These are phyloP conservation scores for Bryoglossum gracile DNA, from an alignment of 495 filamentous ascomycete species.

Conservation along the genomic window DNA sequence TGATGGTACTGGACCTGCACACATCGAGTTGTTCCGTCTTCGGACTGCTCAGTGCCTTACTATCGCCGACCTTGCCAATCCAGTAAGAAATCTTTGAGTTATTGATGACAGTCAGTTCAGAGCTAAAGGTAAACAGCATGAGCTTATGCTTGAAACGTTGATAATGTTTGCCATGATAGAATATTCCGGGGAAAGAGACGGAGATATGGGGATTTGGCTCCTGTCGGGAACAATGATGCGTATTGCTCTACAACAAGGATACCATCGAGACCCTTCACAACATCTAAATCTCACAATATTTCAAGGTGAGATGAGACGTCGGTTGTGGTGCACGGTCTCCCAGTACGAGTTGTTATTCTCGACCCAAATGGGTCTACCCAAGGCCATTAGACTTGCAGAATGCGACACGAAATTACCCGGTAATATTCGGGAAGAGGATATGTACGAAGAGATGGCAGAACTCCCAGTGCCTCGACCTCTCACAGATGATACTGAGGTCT, in stretches of 20 bases:
- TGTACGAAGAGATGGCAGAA: conserved; percentile 20
- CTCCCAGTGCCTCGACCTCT: conserved; percentile 16
- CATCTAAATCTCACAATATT: conserved; percentile 44
- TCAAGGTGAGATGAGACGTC: conserved; percentile 50
- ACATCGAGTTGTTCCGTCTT: conserved; percentile 12
- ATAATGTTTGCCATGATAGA: conserved; percentile 38
- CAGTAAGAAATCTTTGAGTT: conserved; percentile 27
- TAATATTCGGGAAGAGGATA: conserved; percentile 18
- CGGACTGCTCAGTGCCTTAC: conserved; percentile 35
- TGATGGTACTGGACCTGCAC: conserved; percentile 18
- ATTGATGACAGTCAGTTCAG: too few relatives aligned
- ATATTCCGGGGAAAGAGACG: conserved; percentile 36
- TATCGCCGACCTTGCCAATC: conserved; percentile 37
- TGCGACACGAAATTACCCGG: conserved; percentile 13
- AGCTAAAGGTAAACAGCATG: too few relatives aligned
- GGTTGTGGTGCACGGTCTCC: conserved; percentile 39
- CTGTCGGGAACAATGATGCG: conserved; percentile 40
- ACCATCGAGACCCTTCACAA: conserved; percentile 46
- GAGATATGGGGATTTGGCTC: conserved; percentile 43
- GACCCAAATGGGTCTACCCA: conserved; percentile 16
- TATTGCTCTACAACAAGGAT: conserved; percentile 47
- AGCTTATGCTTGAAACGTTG: conserved; percentile 40
- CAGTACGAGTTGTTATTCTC: conserved; percentile 21
- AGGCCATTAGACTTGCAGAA: conserved; percentile 13
- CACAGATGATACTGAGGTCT: conserved; percentile 15